These are phyloP conservation scores for Naganishia onofrii DNA, from an alignment of 768 basidiomycete genomes.

Conservation along the genomic window DNA sequence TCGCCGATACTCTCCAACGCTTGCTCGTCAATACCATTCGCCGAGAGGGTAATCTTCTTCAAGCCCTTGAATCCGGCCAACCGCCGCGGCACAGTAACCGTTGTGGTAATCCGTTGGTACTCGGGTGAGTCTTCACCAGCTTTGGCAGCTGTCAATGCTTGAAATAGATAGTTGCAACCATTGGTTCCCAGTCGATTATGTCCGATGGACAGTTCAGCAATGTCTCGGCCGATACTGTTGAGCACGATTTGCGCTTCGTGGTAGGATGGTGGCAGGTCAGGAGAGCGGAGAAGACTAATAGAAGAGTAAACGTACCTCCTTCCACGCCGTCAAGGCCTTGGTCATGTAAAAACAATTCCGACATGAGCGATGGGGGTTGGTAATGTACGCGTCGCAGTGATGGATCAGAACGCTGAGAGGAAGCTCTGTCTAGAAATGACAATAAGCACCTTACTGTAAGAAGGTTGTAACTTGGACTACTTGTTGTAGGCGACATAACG, in stretches of 20 bases:
- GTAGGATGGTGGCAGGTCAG: neutral
- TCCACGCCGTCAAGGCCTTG: conserved; percentile 25
- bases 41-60: conserved; percentile 19
- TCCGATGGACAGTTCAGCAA: conserved; percentile 20
- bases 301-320: conserved; percentile 7
- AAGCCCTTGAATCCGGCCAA: conserved; percentile 5
- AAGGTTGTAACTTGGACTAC: too few species aligned
- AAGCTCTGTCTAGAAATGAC: too few species aligned
- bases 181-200: conserved; percentile 16
- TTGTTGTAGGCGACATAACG: too few species aligned
- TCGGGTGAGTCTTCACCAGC: conserved; percentile 1
- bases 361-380: neutral
- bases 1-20: conserved; percentile 18
- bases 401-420: too few species aligned
- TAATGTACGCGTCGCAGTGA: too few species aligned
- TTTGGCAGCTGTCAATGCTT: conserved; percentile 13
- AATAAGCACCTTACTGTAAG: too few species aligned
- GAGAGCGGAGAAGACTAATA: neutral
- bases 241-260: conserved; percentile 19
- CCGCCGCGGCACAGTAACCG: conserved; percentile 1
- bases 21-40: conserved; percentile 18
- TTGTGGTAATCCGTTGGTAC: neutral
- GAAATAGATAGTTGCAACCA: conserved; percentile 24
- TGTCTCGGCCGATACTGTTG: conserved; percentile 19
- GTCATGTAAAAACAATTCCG: conserved; percentile 25